Base-by-base conservation (phyloP, 2,329 filamentous ascomycete genomes). In the Alternaria triticimaculans region DNA sequence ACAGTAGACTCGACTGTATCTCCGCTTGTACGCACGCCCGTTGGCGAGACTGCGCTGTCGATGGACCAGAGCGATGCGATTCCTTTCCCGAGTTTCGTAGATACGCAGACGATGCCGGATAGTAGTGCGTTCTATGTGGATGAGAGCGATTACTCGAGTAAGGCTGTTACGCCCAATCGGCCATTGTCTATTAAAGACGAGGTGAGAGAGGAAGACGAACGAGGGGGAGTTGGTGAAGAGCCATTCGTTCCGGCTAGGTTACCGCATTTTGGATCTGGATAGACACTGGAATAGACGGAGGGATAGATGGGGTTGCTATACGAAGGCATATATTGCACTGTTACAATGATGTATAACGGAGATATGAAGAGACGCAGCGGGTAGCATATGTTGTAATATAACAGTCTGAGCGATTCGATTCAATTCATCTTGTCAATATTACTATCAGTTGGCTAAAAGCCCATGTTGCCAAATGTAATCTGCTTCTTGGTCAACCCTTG, bases 401-500 rank as follows among this genome's bases (percentile, higher is more conserved):
- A 44, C 25, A 26, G 25, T 43, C 18, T 49, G 20, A 57, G 41
- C 25, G 18, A 50, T 61, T 45, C 15, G n/a, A 18, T 41, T 49
- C 14, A 15, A 53, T 20, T 44, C 43, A 44, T 44, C 26, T 58
- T 58, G 20, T 51, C 20, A 18, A 53, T 41, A 46, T 49, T 15
- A 30, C 20, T 33, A 50, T 21, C 37, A 6, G 25, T 43, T 23
- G 37, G 51, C 54, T 62, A 72, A 26, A 63, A n/a, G 44, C 66
- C 71, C 50, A 72, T 63, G 10, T 64, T 72, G 15, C 76, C 75
- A 70, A 80, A 93, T 0, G 88, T 92, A 55, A 94, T 87, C 66
- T 89, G 88, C 74, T 87, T 87, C 33, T 87, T 89, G 78, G 93
- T 92, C 71, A 97, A 82, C 60, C 90, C 92, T 67, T 86, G 87